Evolutionary conservation across 441 rosid species (phyloP).

Genomic region (Biscutella auriculata): DNA sequence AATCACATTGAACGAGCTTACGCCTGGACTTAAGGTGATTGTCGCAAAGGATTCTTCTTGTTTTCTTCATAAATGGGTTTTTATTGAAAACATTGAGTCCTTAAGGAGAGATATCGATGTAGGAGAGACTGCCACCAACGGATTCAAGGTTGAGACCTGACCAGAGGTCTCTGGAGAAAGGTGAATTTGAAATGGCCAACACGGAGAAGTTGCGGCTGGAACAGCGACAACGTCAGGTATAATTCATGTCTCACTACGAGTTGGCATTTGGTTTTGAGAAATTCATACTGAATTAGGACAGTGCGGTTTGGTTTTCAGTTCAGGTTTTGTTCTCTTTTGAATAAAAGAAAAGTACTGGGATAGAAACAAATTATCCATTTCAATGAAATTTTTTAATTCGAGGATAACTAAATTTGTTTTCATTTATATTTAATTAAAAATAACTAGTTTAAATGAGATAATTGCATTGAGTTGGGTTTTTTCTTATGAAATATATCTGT

Average conservation of each 20-base stretch:
- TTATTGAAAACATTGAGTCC: not conserved
- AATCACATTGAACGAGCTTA: conserved; percentile 45
- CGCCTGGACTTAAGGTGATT: conserved; percentile 42
- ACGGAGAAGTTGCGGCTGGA: conserved; percentile 51
- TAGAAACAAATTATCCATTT: too few species aligned
- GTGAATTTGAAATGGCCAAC: conserved; percentile 52
- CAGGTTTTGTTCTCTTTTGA: too few species aligned
- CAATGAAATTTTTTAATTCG: too few species aligned
- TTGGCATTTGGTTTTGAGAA: not conserved
- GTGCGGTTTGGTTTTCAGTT: too few species aligned
- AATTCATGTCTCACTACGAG: not conserved
- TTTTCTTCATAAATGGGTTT: not conserved
- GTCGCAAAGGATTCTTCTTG: not conserved
- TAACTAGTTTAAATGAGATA: too few species aligned
- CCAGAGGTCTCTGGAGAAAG: conserved; percentile 41
- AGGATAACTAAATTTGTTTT: too few species aligned
- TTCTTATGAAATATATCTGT: too few species aligned
- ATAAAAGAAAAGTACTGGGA: too few species aligned
- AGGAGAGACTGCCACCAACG: conserved; percentile 55
- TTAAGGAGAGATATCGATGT: not conserved
- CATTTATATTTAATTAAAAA: too few species aligned
- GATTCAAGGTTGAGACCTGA: conserved; percentile 58
- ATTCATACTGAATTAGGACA: not conserved
- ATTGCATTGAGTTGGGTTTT: too few species aligned
- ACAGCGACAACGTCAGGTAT: conserved; percentile 51